A percentile compares a stretch with the other conserved stretches of the same genome.
Evolutionary conservation across 306 rosid species (phyloP).

Genomic region (Trichosanthes truncata): DNA sequence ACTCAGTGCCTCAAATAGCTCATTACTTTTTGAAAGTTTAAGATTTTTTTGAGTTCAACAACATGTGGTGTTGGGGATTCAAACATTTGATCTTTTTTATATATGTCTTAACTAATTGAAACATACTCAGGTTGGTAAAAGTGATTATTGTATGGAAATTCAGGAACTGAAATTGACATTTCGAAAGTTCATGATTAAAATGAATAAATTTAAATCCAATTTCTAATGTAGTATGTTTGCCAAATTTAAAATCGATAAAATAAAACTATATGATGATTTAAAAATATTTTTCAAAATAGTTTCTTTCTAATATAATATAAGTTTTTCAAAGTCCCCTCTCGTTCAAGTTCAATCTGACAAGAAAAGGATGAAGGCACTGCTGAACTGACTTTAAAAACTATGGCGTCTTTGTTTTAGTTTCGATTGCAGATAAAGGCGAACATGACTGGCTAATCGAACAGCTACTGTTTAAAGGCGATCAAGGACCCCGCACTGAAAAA

Average conservation of each 20-base stretch:
- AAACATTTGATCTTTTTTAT: no score
- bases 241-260: neutral
- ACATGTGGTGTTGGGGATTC: neutral
- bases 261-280: neutral
- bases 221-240: no score
- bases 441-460: constrained; percentile 50
- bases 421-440: constrained; percentile 48
- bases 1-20: no score
- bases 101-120: no score
- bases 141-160: no score
- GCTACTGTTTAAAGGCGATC: constrained; percentile 20
- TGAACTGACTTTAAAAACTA: constrained; percentile 1
- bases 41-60: neutral
- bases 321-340: neutral
- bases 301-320: neutral
- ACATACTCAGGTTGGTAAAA: no score
- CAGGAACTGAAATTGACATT: no score
- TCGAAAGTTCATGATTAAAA: no score
- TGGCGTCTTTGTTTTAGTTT: neutral
- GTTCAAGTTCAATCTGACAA: neutral
- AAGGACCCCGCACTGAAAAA: neutral
- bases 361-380: neutral
- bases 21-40: neutral
- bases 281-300: neutral
- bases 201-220: no score